Evolutionary conservation across 768 basidiomycete species (phyloP).

Genomic region (Botryobasidium botryosum): DNA sequence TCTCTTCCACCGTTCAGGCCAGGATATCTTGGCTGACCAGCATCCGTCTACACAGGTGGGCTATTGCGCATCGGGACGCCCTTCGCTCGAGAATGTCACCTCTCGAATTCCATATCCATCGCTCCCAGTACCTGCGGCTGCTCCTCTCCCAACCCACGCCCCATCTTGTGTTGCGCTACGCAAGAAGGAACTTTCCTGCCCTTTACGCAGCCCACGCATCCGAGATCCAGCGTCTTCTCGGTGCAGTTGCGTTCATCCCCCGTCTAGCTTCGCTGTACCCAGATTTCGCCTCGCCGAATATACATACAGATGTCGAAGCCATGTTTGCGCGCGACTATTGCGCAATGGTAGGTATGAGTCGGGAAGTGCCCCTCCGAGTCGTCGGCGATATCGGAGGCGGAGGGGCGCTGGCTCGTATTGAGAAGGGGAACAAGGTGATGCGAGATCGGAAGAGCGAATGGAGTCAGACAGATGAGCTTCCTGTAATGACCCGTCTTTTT

Average conservation of each 20-base stretch:
- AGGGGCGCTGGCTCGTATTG: slow-evolving; percentile 78
- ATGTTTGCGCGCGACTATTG: slow-evolving; percentile 85
- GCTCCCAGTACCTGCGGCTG: slow-evolving; percentile 74
- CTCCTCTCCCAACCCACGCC: slow-evolving; percentile 29
- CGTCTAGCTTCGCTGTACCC: slow-evolving; percentile 62
- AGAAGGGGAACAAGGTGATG: slow-evolving; percentile 89
- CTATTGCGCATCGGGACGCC: slow-evolving; percentile 43
- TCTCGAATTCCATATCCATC: slow-evolving; percentile 79
- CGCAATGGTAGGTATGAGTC: slow-evolving; percentile 70
- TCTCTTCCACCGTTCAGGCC: too few species aligned
- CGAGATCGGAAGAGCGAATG: slow-evolving; percentile 86
- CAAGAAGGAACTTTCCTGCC: slow-evolving; percentile 41
- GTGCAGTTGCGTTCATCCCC: slow-evolving; percentile 45
- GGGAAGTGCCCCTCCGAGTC: slow-evolving; percentile 72
- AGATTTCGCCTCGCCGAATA: slow-evolving; percentile 49
- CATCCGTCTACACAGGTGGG: too few species aligned
- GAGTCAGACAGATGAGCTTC: slow-evolving; percentile 76
- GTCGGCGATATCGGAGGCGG: slow-evolving; percentile 88
- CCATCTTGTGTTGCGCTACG: slow-evolving; percentile 38
- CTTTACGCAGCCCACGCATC: slow-evolving; percentile 43
- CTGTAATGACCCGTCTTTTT: slow-evolving; percentile 39
- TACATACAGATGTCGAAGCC: slow-evolving; percentile 64
- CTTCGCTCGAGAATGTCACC: slow-evolving; percentile 54
- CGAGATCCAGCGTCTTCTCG: slow-evolving; percentile 56
- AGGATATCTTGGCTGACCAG: too few species aligned